Percentiles rank a stretch among this genome's conserved stretches.
These are phyloP conservation scores for Neurospora cerealis DNA, from an alignment of 495 filamentous ascomycete genomes.

Conservation along the genomic window DNA sequence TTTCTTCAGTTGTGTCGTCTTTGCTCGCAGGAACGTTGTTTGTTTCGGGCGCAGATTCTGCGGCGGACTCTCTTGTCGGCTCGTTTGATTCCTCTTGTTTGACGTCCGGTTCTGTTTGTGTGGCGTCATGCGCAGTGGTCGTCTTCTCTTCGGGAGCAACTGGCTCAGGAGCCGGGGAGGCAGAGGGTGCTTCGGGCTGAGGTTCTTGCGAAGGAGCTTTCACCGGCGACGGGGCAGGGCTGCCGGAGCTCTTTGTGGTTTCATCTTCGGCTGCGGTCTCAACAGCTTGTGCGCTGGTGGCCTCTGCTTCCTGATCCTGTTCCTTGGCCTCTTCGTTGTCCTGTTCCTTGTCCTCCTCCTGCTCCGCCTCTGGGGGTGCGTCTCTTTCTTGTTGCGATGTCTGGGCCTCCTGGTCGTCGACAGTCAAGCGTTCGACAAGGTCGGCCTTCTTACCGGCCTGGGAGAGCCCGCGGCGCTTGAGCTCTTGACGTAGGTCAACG, in stretches of 20 bases:
- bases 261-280: slow-evolving; percentile 6
- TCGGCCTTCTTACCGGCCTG: slow-evolving; percentile 47
- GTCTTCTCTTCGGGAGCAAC: not conserved
- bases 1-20: not conserved
- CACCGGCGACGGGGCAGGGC: slow-evolving; percentile 5
- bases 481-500: slow-evolving; percentile 46
- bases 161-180: not conserved
- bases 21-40: not conserved
- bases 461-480: slow-evolving; percentile 45
- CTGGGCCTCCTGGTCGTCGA: slow-evolving; percentile 9
- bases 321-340: not conserved
- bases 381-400: not conserved
- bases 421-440: slow-evolving; percentile 44
- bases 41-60: not conserved
- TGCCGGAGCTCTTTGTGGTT: slow-evolving; percentile 4
- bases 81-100: not conserved
- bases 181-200: not conserved
- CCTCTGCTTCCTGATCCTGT: not conserved
- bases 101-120: not conserved
- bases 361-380: not conserved
- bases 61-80: not conserved
- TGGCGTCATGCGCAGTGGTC: not conserved
- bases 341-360: not conserved
- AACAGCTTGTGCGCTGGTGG: slow-evolving; percentile 7
- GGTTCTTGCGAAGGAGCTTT: slow-evolving; percentile 1